A percentile compares a stretch with the other conserved stretches of the same genome.
Conservation (phyloP, 768 basidiomycete genomes). For the Leucosporidium scottii region DNA sequence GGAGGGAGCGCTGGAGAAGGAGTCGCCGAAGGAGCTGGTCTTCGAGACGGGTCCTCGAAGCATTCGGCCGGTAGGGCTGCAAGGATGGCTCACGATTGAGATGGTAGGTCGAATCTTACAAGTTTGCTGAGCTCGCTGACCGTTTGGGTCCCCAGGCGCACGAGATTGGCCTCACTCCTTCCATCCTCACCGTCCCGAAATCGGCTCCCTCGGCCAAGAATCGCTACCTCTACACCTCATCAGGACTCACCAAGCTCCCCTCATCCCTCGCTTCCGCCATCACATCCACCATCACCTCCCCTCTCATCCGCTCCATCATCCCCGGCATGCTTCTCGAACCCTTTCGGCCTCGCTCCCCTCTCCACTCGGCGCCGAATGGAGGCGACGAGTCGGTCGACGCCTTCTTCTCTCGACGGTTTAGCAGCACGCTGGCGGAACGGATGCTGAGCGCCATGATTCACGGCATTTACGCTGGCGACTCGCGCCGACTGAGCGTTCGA, state of each 20-base stretch:
- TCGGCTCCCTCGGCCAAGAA: slow-evolving; percentile 65
- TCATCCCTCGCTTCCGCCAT: slow-evolving; percentile 46
- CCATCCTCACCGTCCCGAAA: slow-evolving; percentile 61
- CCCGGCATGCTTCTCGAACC: slow-evolving; percentile 56
- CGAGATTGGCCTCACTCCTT: slow-evolving; percentile 56
- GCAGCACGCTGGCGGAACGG: slow-evolving; percentile 60
- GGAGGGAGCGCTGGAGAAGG: slow-evolving; percentile 35
- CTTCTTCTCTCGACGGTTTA: slow-evolving; percentile 69
- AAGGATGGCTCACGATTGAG: slow-evolving; percentile 61
- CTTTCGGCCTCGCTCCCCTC: slow-evolving; percentile 42
- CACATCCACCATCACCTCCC: slow-evolving; percentile 43
- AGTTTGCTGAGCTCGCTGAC: not conserved
- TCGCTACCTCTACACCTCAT: slow-evolving; percentile 62
- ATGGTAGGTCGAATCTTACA: slow-evolving; percentile 52
- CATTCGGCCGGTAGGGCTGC: slow-evolving; percentile 60
- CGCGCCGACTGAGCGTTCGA: slow-evolving; percentile 63
- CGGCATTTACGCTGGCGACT: slow-evolving; percentile 86
- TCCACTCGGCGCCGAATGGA: slow-evolving; percentile 23
- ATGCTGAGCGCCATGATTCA: slow-evolving; percentile 78
- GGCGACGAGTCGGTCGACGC: slow-evolving; percentile 73
- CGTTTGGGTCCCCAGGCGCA: slow-evolving; percentile 54
- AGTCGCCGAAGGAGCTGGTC: slow-evolving; percentile 45
- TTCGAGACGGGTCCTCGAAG: slow-evolving; percentile 85
- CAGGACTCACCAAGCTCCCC: slow-evolving; percentile 50
- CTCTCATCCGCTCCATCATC: slow-evolving; percentile 47